Base-by-base conservation (phyloP, 805 yeast genomes). In the Yamadazyma sp. region DNA sequence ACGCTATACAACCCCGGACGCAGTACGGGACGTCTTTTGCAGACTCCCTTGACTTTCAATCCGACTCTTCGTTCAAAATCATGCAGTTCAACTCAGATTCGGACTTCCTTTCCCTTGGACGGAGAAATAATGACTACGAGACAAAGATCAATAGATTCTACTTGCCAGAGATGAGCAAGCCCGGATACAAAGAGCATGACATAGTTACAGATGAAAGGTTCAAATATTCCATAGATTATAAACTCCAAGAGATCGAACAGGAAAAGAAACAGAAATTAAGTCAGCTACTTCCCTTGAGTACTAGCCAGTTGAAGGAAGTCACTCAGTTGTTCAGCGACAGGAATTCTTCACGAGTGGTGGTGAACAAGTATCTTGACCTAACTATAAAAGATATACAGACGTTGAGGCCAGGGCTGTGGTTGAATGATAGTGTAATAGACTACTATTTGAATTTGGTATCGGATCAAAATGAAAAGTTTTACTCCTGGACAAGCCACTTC, bases 351-450 rank as follows among this genome's bases (percentile, higher is more conserved):
- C 25, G 35, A 22, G 14, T 47, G 18, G 35, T 49, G 9, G 45
- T 44, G 7, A 40, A 49, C 1, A 45, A 52, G 23, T 50, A 37
- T 29, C 45, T 44, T 20, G 91, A 84, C 34, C 73, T 90, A 2
- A 62, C 64, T 3, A 73, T 75, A 0, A 62, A 76, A 22, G 99
- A 93, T 56, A 59, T 91, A 38, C 69, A 72, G 30, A 88, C 96
- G 0, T 65, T 93, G 22, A 62, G 72, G 6, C 84, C 82, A 37
- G 70, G 82, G 4, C 62, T 72, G 26, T 93, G 99, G 99, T 71
- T 93, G 20, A 93, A 93, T 55, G 99, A 93, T 59, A 85, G 82
- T 29, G 73, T 93, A 4, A 90, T 93, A 41, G 98, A 93, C 54
- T 82, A 80, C 49, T 91, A 83, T 55, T 67, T 90, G 52, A 67